Evolutionary conservation across 768 basidiomycete genomes (phyloP).

Genomic region (Leccinum fibrillosum): DNA sequence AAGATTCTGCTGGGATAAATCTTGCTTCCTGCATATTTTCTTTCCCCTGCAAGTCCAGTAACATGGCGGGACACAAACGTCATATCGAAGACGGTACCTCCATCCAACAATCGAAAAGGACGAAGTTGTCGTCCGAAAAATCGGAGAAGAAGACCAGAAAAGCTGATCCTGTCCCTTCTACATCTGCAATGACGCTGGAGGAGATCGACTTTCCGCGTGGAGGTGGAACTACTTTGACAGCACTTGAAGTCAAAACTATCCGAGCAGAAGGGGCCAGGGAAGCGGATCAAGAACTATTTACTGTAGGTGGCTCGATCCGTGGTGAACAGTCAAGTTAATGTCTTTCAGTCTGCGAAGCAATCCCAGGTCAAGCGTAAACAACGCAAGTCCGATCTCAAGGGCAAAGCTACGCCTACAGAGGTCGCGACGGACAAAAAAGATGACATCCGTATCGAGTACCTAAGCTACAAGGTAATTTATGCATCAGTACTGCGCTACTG

Average conservation of each 20-base stretch:
- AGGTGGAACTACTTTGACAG: conserved; percentile 85
- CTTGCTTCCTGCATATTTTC: neutral
- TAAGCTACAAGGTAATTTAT: conserved; percentile 81
- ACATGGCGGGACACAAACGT: conserved; percentile 58
- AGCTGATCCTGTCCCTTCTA: conserved; percentile 29
- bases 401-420: conserved; percentile 23
- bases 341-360: conserved; percentile 40
- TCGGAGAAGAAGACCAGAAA: conserved; percentile 19
- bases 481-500: neutral
- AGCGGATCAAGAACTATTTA: conserved; percentile 76
- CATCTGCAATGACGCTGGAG: conserved; percentile 47
- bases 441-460: conserved; percentile 76
- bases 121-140: conserved; percentile 41
- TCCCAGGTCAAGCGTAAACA: conserved; percentile 41
- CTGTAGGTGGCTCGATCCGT: conserved; percentile 39
- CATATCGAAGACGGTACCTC: conserved; percentile 51
- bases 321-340: conserved; percentile 1
- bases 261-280: conserved; percentile 83
- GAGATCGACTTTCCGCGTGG: conserved; percentile 96
- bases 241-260: conserved; percentile 83
- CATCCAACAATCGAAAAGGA: conserved; percentile 56
- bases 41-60: neutral
- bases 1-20: neutral
- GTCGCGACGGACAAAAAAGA: conserved; percentile 37
- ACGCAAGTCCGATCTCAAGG: conserved; percentile 44